Evolutionary conservation across 2,329 filamentous ascomycete species (phyloP), one percentile per base, ranked within the genome.

Genomic region (Penicillium glabrum): DNA sequence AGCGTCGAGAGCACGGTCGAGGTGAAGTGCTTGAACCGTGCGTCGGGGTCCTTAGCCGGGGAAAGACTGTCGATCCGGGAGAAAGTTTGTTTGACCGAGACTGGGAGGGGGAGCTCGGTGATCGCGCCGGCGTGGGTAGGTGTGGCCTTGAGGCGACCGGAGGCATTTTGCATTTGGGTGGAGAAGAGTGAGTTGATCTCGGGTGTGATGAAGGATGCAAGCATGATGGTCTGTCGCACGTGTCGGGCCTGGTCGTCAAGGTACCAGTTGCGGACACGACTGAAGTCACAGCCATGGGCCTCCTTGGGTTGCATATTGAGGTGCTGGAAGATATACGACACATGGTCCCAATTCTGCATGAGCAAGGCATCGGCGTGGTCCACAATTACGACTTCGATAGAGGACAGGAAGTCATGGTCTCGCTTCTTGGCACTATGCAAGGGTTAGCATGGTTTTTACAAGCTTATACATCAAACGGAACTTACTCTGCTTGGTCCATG

Each of bases 261-360:
- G 71, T 97, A 98, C 91, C 91, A 98, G 61, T 82, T 86, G 50
- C 93, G 85, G 6, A 98, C 90, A 19, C 95, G 89, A 64, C 89
- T 90, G 72, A 98, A 96, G 78, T 99, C 95, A 68, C 91, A 96
- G 62, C 90, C 93, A 73, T 97, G 93, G 1, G 91, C 85, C 66
- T 96, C 90, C 69, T 89, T 91, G 37, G 95, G 93, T 67, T 96
- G 91, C 23, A 89, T 82, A 72, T 99, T 99, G 60, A 99, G 83
- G 72, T 96, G 91, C 61, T 91, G 87, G 69, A 98, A 93, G 66
- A 97, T 89, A 72, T 90, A 90, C 72, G 96, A 90, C 59, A 97
- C 85, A 71, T 99, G 93, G 69, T 97, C 92, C 93, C 93, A 98
- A 73, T 96, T 98, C 74, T 99, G 95, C 92, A 97, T 97, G 9